Base-by-base conservation (phyloP, 352 stramenopile genomes). In the Thraustochytrium striatum region DNA sequence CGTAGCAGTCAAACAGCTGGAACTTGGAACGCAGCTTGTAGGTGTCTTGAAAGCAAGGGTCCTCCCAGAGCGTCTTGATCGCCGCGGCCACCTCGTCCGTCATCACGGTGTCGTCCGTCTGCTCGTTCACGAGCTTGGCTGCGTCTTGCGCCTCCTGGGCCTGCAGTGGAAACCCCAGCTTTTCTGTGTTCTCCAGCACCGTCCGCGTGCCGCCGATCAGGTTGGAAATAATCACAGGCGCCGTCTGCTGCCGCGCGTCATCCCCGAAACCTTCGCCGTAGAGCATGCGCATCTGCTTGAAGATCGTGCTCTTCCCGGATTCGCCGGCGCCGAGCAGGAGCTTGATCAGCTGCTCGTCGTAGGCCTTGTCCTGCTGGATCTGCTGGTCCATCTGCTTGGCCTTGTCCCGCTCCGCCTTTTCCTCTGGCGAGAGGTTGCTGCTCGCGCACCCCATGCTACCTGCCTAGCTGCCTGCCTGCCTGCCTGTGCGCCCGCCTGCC, bases 221-320 rank as follows among this genome's bases (percentile, higher is more conserved):
- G 61, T 87, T 87, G 25, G 38, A 72, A 7, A 82, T 70, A 21
- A 87, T 87, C n/a, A 82, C 79, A 8, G 68, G 39, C 7, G 83
- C 61, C 28, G 55, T 79, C 39, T 86, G n/a, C n/a, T 72, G 65
- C 0, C 78, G 38, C 19, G 87, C 83, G 8, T 86, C 61, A 9
- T 85, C 47, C 9, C 1, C 57, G 33, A 87, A 87, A 3, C 61
- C 72, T 13, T 79, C 53, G 62, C 86, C 85, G 55, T 90, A 89
- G 7, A 90, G 78, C 2, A 90, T 83, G 61, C 84, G 83, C 84
- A 89, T 89, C 72, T 89, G 86, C 65, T 89, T 88, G 62, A 89
- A 89, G 57, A 89, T 89, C 19, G 86, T 89, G n/a, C 69, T 86
- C 59, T 89, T 89, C 1, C 86, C 86, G 25, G 79, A 87, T 80